These are phyloP conservation scores for Leccinum obscurum DNA, from an alignment of 768 basidiomycete genomes.

Conservation along the genomic window DNA sequence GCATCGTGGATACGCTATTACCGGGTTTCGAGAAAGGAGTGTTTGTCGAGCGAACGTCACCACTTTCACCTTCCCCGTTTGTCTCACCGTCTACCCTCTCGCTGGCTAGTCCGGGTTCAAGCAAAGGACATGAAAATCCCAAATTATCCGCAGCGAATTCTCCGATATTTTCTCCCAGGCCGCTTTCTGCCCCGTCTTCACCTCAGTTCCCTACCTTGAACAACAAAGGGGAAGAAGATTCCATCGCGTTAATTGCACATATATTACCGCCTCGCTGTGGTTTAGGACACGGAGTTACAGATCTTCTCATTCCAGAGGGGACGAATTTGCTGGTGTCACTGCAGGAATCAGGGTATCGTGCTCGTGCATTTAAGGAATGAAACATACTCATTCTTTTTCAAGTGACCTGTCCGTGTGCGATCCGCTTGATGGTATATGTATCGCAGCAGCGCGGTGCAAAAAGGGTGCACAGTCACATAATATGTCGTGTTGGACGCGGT, in stretches of 20 bases:
- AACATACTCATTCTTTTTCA: constrained; percentile 9
- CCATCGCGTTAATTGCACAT: constrained; percentile 28
- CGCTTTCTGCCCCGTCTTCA: constrained; percentile 41
- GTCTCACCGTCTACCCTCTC: constrained; percentile 4
- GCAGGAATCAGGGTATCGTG: constrained; percentile 62
- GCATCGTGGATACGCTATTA: constrained; percentile 33
- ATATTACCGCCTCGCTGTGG: constrained; percentile 50
- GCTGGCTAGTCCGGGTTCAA: constrained; percentile 16
- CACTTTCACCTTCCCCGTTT: constrained; percentile 17
- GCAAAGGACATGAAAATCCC: constrained; percentile 32
- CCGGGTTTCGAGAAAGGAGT: constrained; percentile 32
- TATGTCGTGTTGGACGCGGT: constrained; percentile 21
- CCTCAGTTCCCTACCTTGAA: constrained; percentile 16
- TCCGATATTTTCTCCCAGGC: constrained; percentile 38
- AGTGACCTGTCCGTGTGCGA: constrained; percentile 59
- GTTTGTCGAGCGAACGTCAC: constrained; percentile 23
- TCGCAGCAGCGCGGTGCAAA: constrained; percentile 23
- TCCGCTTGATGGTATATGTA: constrained; percentile 48
- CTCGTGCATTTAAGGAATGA: constrained; percentile 1
- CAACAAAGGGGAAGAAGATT: constrained; percentile 19
- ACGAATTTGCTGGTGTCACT: constrained; percentile 49
- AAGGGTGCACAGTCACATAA: constrained; percentile 5
- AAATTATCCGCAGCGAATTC: constrained; percentile 50
- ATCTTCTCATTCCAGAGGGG: constrained; percentile 47
- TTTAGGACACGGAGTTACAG: constrained; percentile 40